Percentiles rank a stretch among this genome's conserved stretches.
Evolutionary conservation across 208 protist genomes (phyloP).

Genomic region (Phytomonas sp.): DNA sequence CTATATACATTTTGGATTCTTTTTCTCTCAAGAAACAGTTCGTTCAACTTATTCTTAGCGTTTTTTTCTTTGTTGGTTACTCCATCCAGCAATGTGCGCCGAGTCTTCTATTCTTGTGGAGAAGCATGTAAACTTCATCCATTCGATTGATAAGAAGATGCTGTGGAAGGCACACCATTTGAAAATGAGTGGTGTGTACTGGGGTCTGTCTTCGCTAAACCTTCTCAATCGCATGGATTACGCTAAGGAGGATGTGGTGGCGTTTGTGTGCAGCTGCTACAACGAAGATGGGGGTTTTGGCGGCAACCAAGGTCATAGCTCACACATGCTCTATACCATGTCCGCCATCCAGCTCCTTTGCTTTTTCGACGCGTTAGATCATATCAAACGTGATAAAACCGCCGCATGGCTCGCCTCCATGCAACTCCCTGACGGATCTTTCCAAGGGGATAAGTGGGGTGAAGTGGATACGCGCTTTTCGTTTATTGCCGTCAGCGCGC

Average conservation of each 20-base stretch:
- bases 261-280: constrained; percentile 90
- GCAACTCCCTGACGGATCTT: constrained; percentile 96
- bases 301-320: constrained; percentile 95
- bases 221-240: constrained; percentile 74
- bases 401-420: constrained; percentile 77
- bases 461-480: constrained; percentile 98
- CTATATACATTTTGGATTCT: too few relatives aligned
- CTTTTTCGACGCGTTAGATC: constrained; percentile 62
- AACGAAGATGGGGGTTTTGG: constrained; percentile 96
- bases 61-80: too few relatives aligned
- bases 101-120: constrained; percentile 32
- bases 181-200: constrained; percentile 96
- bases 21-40: too few relatives aligned
- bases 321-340: constrained; percentile 98
- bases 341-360: constrained; percentile 94
- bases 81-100: neutral
- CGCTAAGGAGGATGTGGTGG: constrained; percentile 80
- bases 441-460: constrained; percentile 97
- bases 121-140: constrained; percentile 68
- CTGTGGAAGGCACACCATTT: constrained; percentile 95
- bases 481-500: constrained; percentile 95
- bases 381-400: constrained; percentile 59
- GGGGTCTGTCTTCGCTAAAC: constrained; percentile 89
- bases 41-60: too few relatives aligned
- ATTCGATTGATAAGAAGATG: constrained; percentile 69